Percentiles rank a stretch among this genome's conserved stretches.
phyloP scores from a whole-genome alignment of 495 filamentous ascomycete genomes.

The Trichocladium uniseriatum region DNA sequence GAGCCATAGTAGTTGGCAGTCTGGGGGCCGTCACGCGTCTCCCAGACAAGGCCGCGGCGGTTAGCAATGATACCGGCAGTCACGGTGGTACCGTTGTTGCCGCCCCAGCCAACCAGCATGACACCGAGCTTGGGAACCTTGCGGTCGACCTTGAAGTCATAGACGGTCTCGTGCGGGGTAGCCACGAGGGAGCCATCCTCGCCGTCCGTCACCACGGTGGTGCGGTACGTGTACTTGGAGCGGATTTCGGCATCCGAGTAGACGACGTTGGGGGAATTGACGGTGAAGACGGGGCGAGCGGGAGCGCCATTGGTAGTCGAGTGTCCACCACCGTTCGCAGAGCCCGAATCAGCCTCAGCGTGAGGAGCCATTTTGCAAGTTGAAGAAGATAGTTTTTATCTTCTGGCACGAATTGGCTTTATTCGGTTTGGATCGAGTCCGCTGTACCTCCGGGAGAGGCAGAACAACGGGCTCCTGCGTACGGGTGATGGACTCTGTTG shows the following conservation, averaged over 20 bases:
- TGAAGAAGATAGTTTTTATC: background rate
- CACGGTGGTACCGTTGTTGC: constrained; percentile 96
- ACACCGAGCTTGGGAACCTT: constrained; percentile 87
- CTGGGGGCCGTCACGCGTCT: constrained; percentile 79
- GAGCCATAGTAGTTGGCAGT: constrained; percentile 96
- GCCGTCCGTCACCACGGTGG: constrained; percentile 65
- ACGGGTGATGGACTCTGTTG: constrained; percentile 83
- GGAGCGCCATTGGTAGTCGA: constrained; percentile 34
- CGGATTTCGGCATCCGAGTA: constrained; percentile 85
- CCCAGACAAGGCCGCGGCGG: constrained; percentile 76
- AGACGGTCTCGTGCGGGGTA: constrained; percentile 77
- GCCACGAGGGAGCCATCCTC: constrained; percentile 73
- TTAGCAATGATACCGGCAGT: constrained; percentile 97
- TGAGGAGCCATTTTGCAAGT: constrained; percentile 76
- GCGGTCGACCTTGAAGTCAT: constrained; percentile 96
- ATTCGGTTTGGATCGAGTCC: constrained; percentile 59
- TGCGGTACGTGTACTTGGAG: constrained; percentile 94
- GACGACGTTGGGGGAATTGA: constrained; percentile 83
- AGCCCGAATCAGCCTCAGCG: constrained; percentile 64
- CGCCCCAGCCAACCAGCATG: constrained; percentile 97
- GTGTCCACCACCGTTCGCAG: constrained; percentile 67
- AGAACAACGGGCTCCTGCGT: constrained; percentile 93
- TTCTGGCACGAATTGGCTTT: constrained; percentile 28
- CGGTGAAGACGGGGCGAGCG: constrained; percentile 60
- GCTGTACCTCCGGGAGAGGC: constrained; percentile 78